phyloP scores from a whole-genome alignment of 495 filamentous ascomycete genomes.

The Penicillium samsonianum region DNA sequence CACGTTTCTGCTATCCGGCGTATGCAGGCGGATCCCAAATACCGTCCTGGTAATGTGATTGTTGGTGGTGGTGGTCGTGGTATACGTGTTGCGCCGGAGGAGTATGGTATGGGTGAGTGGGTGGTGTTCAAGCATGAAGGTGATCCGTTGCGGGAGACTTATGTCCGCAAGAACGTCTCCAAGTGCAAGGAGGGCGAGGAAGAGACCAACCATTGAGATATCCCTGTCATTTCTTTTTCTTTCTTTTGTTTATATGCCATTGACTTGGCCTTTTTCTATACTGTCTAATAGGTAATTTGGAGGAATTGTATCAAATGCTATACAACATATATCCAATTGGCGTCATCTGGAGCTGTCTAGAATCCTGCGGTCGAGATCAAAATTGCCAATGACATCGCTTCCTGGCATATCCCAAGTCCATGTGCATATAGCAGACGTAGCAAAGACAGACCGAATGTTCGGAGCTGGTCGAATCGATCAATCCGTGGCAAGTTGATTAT shows the following conservation, averaged over 20 bases:
- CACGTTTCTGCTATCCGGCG: conserved; percentile 74
- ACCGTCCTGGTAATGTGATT: conserved; percentile 81
- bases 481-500: no score
- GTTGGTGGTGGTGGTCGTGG: conserved; percentile 79
- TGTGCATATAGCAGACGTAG: neutral
- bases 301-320: conserved; percentile 2
- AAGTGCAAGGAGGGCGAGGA: conserved; percentile 26
- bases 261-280: conserved; percentile 4
- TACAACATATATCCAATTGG: conserved; percentile 3
- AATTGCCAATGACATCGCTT: conserved; percentile 11
- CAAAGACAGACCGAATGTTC: neutral
- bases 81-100: conserved; percentile 57
- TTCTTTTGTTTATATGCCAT: neutral
- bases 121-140: conserved; percentile 61
- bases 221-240: neutral
- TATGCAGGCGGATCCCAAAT: conserved; percentile 63
- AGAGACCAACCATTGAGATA: conserved; percentile 8
- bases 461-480: neutral
- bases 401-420: conserved; percentile 1
- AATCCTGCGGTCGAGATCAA: conserved; percentile 15
- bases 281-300: conserved; percentile 10
- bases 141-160: conserved; percentile 65
- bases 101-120: conserved; percentile 75
- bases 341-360: conserved; percentile 16
- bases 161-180: conserved; percentile 46